These are phyloP conservation scores for Ramaria rubella DNA, from an alignment of 768 basidiomycete species.

Conservation along the genomic window DNA sequence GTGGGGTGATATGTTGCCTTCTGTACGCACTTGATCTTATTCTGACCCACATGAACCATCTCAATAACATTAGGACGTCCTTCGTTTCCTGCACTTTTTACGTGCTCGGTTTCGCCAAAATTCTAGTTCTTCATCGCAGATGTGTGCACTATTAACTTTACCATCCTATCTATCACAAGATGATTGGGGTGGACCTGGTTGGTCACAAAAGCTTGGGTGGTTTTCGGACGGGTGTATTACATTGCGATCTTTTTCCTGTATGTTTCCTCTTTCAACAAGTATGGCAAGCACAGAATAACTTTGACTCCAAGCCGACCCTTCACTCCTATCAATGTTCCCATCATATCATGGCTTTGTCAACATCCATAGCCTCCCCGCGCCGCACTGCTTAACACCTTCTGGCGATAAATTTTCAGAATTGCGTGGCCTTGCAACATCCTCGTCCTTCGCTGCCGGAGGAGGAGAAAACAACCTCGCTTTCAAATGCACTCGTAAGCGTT, in stretches of 20 bases:
- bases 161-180: constrained; percentile 57
- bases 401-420: constrained; percentile 80
- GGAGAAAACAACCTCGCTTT: constrained; percentile 97
- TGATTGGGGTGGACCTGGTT: constrained; percentile 55
- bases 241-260: constrained; percentile 75
- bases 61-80: constrained; percentile 45
- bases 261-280: constrained; percentile 18
- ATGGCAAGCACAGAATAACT: neutral
- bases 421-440: constrained; percentile 57
- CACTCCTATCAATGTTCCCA: constrained; percentile 66
- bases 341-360: constrained; percentile 81
- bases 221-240: constrained; percentile 68
- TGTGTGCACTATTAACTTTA: constrained; percentile 63
- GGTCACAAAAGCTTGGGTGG: constrained; percentile 78
- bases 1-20: constrained; percentile 58
- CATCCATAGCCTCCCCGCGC: constrained; percentile 69
- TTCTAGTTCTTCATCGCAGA: constrained; percentile 29
- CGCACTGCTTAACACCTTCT: constrained; percentile 65
- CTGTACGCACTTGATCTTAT: constrained; percentile 37
- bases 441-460: constrained; percentile 51
- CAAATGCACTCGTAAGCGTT: constrained; percentile 79
- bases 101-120: constrained; percentile 51
- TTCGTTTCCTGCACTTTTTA: constrained; percentile 66
- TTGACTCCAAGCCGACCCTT: constrained; percentile 60
- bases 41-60: constrained; percentile 4